These are phyloP conservation scores for Trametes elegans DNA, from an alignment of 768 basidiomycete species.

Conservation along the genomic window DNA sequence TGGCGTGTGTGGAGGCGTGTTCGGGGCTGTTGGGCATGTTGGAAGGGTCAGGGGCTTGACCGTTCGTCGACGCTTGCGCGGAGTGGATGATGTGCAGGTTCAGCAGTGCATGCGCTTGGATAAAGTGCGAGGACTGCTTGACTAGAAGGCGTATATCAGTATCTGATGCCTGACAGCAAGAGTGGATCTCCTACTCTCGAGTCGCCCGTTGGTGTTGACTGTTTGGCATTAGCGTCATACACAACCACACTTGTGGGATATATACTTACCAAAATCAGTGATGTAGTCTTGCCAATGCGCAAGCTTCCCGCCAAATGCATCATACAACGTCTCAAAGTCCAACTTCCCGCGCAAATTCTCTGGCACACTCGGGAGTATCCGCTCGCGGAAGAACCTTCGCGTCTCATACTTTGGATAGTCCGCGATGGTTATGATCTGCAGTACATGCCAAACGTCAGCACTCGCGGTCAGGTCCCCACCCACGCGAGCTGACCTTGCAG, in stretches of 20 bases:
- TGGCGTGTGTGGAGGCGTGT: conserved; percentile 22
- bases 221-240: background rate
- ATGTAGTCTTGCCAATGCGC: conserved; percentile 83
- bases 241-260: background rate
- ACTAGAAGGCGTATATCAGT: conserved; percentile 39
- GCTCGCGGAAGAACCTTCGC: conserved; percentile 60
- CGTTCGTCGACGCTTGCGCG: conserved; percentile 51
- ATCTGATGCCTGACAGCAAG: background rate
- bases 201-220: conserved; percentile 74
- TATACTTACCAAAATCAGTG: conserved; percentile 60
- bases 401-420: conserved; percentile 77
- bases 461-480: too few relatives aligned
- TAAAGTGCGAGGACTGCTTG: conserved; percentile 77
- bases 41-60: conserved; percentile 23
- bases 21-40: conserved; percentile 23
- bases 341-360: conserved; percentile 52
- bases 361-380: conserved; percentile 67
- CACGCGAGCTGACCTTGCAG: conserved; percentile 61
- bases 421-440: conserved; percentile 74
- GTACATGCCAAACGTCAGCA: too few relatives aligned
- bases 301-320: conserved; percentile 81
- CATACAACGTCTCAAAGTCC: conserved; percentile 71
- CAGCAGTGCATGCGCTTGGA: conserved; percentile 80
- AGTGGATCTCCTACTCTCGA: conserved; percentile 54
- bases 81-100: conserved; percentile 89